A percentile compares a stretch with the other conserved stretches of the same genome.
Conservation (phyloP, 2,329 filamentous ascomycete genomes). For the Phyllosticta citrichinensis region DNA sequence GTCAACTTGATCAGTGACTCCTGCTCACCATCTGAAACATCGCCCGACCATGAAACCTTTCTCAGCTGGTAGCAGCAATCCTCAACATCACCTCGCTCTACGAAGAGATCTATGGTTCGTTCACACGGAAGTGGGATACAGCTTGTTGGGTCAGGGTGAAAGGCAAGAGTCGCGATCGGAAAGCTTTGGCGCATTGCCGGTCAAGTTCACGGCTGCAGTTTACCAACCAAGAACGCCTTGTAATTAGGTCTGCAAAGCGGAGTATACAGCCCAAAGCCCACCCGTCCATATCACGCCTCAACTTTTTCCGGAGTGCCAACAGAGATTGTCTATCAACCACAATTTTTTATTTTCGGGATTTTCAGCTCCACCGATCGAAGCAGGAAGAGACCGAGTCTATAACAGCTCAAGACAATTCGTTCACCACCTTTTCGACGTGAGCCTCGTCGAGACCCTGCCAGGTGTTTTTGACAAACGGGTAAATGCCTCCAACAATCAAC, state of each 20-base stretch:
- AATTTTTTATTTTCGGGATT: not conserved
- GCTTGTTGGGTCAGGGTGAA: too few species aligned
- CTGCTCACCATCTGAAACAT: too few species aligned
- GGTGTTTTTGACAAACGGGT: not conserved
- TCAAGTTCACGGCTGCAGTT: not conserved
- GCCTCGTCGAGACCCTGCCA: not conserved
- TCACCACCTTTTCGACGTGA: not conserved
- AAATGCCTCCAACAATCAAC: constrained; percentile 8
- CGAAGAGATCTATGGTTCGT: too few species aligned
- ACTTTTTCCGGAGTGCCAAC: not conserved
- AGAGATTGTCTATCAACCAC: not conserved
- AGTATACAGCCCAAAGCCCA: not conserved
- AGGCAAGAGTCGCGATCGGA: too few species aligned
- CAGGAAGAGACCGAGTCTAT: too few species aligned
- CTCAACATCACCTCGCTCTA: too few species aligned
- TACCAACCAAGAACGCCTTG: not conserved
- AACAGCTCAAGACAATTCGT: not conserved
- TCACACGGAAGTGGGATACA: too few species aligned
- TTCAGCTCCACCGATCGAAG: not conserved
- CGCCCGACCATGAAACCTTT: too few species aligned
- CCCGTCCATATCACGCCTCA: not conserved
- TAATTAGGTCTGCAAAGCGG: not conserved
- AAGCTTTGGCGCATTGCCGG: too few species aligned
- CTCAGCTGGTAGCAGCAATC: too few species aligned
- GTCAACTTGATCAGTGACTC: too few species aligned